Percentiles rank a stretch among this genome's conserved stretches.
These are phyloP conservation scores for Verticillium longisporum DNA, from an alignment of 2,329 filamentous ascomycete genomes.

Conservation along the genomic window DNA sequence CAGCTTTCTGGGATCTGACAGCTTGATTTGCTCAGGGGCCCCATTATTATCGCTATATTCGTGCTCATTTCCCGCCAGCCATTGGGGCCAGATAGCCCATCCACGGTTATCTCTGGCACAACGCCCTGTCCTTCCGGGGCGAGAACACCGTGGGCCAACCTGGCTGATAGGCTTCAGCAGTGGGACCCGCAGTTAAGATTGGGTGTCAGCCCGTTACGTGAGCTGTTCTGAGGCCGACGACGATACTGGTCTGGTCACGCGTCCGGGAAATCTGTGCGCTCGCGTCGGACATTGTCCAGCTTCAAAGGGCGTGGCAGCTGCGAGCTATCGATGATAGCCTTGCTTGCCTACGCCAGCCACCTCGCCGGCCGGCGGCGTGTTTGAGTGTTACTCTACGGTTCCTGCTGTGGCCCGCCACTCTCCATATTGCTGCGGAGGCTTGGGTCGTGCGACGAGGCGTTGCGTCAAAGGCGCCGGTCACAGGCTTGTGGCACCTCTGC, in stretches of 20 bases:
- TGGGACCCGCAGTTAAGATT: background rate
- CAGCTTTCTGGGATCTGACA: background rate
- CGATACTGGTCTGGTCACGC: background rate
- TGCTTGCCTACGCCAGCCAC: background rate
- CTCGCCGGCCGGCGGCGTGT: background rate
- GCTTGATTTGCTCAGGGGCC: background rate
- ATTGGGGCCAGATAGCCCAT: background rate
- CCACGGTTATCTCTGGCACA: background rate
- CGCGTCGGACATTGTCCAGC: background rate
- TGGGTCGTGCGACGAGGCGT: no score
- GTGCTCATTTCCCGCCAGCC: background rate
- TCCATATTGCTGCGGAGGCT: no score
- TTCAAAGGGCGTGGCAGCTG: background rate
- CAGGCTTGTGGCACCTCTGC: background rate
- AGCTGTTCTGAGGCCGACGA: background rate
- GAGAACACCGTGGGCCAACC: background rate
- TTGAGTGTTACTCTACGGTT: no score
- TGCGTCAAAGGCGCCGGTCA: no score
- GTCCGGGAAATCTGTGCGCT: background rate
- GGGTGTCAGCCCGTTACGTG: background rate
- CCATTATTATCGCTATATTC: background rate
- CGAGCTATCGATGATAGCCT: background rate
- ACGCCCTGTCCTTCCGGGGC: background rate
- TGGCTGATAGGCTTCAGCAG: background rate
- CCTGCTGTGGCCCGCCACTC: no score